Percentiles rank a stretch among this genome's conserved stretches.
Conservation (phyloP, 371 early-diverging fungal species). For the Mortierella sp. region DNA sequence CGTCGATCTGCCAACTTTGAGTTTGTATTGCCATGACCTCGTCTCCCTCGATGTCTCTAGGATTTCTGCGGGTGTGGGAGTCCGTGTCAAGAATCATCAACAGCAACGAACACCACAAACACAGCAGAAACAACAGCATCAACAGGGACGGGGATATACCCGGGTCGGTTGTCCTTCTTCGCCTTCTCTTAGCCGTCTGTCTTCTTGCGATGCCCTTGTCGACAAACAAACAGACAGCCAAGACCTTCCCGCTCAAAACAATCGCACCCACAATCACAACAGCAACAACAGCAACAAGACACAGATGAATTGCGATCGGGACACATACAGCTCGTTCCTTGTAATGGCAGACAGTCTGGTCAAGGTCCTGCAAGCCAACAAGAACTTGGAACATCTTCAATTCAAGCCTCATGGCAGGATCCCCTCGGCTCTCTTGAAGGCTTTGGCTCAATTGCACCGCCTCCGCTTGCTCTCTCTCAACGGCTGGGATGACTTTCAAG, state of each 20-base stretch:
- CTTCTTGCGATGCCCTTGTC: not conserved
- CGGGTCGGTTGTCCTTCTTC: not conserved
- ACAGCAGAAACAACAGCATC: not conserved
- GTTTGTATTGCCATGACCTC: constrained; percentile 26
- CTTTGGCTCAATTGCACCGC: constrained; percentile 13
- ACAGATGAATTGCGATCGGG: not conserved
- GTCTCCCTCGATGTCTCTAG: constrained; percentile 38
- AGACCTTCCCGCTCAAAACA: not conserved
- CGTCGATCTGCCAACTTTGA: constrained; percentile 13
- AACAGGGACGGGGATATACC: not conserved
- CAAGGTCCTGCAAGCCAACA: constrained; percentile 18
- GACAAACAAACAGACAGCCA: not conserved
- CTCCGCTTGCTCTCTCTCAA: constrained; percentile 32
- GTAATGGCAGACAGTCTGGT: constrained; percentile 24
- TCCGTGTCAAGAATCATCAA: not conserved
- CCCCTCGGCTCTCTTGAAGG: constrained; percentile 21
- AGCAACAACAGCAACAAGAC: not conserved
- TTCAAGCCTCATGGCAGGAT: constrained; percentile 28
- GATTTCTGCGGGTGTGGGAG: not conserved
- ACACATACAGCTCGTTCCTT: constrained; percentile 22
- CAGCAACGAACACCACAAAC: not conserved
- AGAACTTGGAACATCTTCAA: constrained; percentile 24
- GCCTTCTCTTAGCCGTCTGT: not conserved
- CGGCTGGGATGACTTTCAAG: constrained; percentile 50
- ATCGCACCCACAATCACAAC: not conserved